Percentiles rank a stretch among this genome's conserved stretches.
Conservation (phyloP, 1,284 basidiomycete species). For the Bjerkandera adusta region DNA sequence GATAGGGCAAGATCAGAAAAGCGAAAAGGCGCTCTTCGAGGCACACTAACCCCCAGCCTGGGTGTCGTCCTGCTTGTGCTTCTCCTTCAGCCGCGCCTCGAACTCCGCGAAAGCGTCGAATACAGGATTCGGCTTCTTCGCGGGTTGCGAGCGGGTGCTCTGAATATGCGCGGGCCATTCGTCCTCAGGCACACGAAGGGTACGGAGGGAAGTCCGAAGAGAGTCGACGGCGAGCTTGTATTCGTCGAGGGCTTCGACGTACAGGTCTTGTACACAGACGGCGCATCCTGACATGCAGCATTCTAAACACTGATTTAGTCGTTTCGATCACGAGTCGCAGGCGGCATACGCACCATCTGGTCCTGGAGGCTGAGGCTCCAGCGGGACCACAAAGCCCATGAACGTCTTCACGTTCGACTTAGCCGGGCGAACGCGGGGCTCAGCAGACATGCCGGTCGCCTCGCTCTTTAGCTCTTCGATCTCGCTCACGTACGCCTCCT, state of each 20-base stretch:
- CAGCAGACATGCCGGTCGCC: slow-evolving; percentile 2
- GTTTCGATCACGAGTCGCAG: not conserved
- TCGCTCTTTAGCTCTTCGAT: slow-evolving; percentile 25
- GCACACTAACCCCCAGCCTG: slow-evolving; percentile 36
- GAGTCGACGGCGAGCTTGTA: slow-evolving; percentile 57
- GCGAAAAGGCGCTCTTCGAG: slow-evolving; percentile 6
- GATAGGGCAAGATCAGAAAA: not conserved
- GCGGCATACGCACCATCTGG: slow-evolving; percentile 50
- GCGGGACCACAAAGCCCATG: slow-evolving; percentile 56
- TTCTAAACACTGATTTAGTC: slow-evolving; percentile 42
- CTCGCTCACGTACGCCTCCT: slow-evolving; percentile 35
- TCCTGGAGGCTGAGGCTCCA: slow-evolving; percentile 55
- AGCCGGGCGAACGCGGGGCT: slow-evolving; percentile 6
- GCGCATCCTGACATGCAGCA: slow-evolving; percentile 94
- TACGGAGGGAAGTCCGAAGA: slow-evolving; percentile 50
- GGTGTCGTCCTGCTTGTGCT: slow-evolving; percentile 31
- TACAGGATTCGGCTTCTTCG: slow-evolving; percentile 34
- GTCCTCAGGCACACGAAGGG: slow-evolving; percentile 47
- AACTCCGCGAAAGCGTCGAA: slow-evolving; percentile 66
- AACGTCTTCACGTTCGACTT: slow-evolving; percentile 33
- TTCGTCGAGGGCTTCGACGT: slow-evolving; percentile 71
- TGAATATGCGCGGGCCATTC: slow-evolving; percentile 65
- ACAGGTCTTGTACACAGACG: slow-evolving; percentile 85
- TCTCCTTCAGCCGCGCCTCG: slow-evolving; percentile 52
- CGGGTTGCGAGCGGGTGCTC: slow-evolving; percentile 14